Conservation (phyloP, 73 alveolate species). For the Durusdinium trenchii region DNA sequence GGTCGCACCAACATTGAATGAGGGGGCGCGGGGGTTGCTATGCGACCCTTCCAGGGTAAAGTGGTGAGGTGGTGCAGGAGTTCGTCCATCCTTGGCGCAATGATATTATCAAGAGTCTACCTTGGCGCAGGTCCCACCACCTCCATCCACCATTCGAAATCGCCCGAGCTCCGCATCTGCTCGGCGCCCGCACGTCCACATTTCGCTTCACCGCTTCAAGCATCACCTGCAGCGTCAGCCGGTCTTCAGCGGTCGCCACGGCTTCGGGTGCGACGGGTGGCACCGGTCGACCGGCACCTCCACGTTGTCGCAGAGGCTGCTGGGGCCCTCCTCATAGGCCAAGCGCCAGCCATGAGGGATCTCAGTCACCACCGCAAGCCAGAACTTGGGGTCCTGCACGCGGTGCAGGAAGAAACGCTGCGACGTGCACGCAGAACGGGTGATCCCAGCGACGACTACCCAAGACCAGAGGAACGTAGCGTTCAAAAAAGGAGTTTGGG, state of each 20-base stretch:
- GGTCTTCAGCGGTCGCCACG: not conserved
- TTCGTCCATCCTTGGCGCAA: no score
- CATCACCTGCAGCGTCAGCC: slow-evolving; percentile 29
- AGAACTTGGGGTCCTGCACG: slow-evolving; percentile 41
- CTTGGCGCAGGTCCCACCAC: not conserved
- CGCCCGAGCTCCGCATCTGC: not conserved
- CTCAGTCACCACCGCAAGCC: slow-evolving; percentile 65
- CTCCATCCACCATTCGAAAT: not conserved
- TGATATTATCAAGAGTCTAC: no score
- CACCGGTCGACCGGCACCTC: slow-evolving; percentile 5
- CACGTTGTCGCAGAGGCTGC: slow-evolving; percentile 57
- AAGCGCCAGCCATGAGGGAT: slow-evolving; percentile 73
- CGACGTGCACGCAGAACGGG: no score
- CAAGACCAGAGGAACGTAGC: no score
- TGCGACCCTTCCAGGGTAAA: no score
- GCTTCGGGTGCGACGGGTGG: not conserved
- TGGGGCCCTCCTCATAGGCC: slow-evolving; percentile 66
- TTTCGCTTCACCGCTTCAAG: slow-evolving; percentile 83
- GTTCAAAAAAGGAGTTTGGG: no score
- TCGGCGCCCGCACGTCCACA: slow-evolving; percentile 34
- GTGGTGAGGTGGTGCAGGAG: no score
- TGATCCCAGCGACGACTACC: no score
- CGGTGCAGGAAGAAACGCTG: no score
- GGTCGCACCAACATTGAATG: no score
- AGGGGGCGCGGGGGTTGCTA: no score